Conservation (phyloP, 2,329 filamentous ascomycete species). For the Coleophoma crateriformis region DNA sequence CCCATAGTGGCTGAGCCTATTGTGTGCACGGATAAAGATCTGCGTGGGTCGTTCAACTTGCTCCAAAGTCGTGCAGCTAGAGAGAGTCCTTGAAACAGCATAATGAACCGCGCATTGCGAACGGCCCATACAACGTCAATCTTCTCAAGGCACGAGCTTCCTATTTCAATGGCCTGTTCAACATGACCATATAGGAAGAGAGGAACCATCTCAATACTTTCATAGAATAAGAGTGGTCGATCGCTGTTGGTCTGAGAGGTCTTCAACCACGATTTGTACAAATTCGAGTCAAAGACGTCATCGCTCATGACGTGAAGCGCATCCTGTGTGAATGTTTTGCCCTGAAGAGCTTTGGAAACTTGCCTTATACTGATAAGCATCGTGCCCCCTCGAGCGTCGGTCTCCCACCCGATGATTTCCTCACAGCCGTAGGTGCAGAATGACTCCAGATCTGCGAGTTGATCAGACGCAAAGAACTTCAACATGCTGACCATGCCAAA, state of each 20-base stretch:
- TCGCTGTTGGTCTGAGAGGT: constrained; percentile 48
- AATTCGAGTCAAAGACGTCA: constrained; percentile 52
- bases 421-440: constrained; percentile 69
- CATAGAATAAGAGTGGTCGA: constrained; percentile 62
- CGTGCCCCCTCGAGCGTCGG: constrained; percentile 66
- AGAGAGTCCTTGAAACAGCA: constrained; percentile 56
- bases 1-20: background rate
- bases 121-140: constrained; percentile 51
- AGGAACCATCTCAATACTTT: constrained; percentile 58
- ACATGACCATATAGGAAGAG: constrained; percentile 61
- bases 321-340: constrained; percentile 55
- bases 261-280: constrained; percentile 55
- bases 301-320: constrained; percentile 57
- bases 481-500: constrained; percentile 62
- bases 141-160: constrained; percentile 41
- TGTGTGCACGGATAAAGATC: constrained; percentile 17
- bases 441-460: constrained; percentile 62
- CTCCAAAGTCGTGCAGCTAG: constrained; percentile 42
- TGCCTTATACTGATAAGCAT: constrained; percentile 63
- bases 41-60: constrained; percentile 20
- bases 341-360: constrained; percentile 63
- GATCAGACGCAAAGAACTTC: constrained; percentile 65
- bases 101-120: constrained; percentile 49
- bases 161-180: constrained; percentile 50
- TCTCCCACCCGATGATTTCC: constrained; percentile 67